Evolutionary conservation across 345 rosid species (phyloP).

Genomic region (Brassica nigra): DNA sequence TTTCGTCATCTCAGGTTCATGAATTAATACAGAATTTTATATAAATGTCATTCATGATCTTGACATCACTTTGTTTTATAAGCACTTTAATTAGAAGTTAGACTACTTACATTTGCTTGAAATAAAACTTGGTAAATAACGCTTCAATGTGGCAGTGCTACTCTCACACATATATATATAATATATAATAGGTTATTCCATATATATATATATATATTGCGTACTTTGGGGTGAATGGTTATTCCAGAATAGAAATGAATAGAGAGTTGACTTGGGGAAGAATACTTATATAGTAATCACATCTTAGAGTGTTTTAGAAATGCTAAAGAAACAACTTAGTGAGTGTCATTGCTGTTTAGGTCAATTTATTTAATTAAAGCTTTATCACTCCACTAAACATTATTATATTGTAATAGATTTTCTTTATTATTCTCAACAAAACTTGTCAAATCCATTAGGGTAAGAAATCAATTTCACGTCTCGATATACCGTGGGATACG

Average conservation of each 20-base stretch:
- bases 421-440: slow-evolving; percentile 15
- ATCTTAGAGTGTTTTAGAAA: slow-evolving; percentile 22
- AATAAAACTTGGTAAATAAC: background rate
- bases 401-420: background rate
- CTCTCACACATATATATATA: background rate
- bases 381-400: slow-evolving; percentile 33
- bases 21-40: background rate
- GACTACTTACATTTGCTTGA: background rate
- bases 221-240: slow-evolving; percentile 20
- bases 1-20: slow-evolving; percentile 27
- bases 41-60: slow-evolving; percentile 29
- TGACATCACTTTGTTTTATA: slow-evolving; percentile 34
- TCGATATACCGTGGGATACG: slow-evolving; percentile 15
- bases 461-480: slow-evolving; percentile 36
- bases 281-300: slow-evolving; percentile 16
- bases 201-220: background rate
- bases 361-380: slow-evolving; percentile 22
- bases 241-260: slow-evolving; percentile 30
- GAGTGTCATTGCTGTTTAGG: slow-evolving; percentile 26
- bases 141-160: background rate
- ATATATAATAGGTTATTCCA: background rate
- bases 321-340: background rate
- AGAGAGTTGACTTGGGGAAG: slow-evolving; percentile 28
- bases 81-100: background rate
- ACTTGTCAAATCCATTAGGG: slow-evolving; percentile 41